These are phyloP conservation scores for Leucocoprinus birnbaumii DNA, from an alignment of 768 basidiomycete genomes.

Conservation along the genomic window DNA sequence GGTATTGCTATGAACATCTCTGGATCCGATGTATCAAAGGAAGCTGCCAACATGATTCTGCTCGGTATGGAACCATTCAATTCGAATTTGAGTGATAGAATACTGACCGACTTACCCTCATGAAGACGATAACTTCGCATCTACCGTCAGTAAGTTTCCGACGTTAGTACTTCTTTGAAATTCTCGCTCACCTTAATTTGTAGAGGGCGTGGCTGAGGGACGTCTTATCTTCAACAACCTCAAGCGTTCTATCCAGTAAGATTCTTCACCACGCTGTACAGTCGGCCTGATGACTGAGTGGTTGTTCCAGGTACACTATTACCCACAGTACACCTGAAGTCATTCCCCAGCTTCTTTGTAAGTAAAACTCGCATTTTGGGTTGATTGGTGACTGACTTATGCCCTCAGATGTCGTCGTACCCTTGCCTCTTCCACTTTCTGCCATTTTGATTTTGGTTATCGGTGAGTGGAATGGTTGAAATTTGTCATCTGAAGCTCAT, in stretches of 20 bases:
- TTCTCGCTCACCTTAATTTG: not conserved
- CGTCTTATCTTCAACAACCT: conserved; percentile 70
- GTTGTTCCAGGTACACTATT: conserved; percentile 50
- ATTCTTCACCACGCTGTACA: not conserved
- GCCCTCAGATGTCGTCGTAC: conserved; percentile 57
- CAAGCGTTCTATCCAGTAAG: conserved; percentile 67
- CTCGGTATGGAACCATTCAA: conserved; percentile 37
- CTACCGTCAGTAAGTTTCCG: conserved; percentile 56
- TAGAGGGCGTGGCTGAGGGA: conserved; percentile 67
- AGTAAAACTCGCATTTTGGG: conserved; percentile 15
- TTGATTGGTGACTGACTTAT: not conserved
- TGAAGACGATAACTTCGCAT: conserved; percentile 69
- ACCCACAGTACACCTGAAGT: conserved; percentile 70
- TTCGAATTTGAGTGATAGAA: not conserved
- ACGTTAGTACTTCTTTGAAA: not conserved
- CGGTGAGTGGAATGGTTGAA: conserved; percentile 35
- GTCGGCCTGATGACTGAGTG: not conserved
- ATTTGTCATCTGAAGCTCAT: not conserved
- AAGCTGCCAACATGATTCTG: conserved; percentile 74
- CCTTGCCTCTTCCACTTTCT: conserved; percentile 61
- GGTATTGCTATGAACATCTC: conserved; percentile 78
- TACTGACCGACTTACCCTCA: not conserved
- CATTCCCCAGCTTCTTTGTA: conserved; percentile 66
- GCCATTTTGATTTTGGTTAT: conserved; percentile 72
- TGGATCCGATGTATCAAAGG: conserved; percentile 72